Base-by-base conservation (phyloP, 345 rosid genomes). In the Ricinus communis region DNA sequence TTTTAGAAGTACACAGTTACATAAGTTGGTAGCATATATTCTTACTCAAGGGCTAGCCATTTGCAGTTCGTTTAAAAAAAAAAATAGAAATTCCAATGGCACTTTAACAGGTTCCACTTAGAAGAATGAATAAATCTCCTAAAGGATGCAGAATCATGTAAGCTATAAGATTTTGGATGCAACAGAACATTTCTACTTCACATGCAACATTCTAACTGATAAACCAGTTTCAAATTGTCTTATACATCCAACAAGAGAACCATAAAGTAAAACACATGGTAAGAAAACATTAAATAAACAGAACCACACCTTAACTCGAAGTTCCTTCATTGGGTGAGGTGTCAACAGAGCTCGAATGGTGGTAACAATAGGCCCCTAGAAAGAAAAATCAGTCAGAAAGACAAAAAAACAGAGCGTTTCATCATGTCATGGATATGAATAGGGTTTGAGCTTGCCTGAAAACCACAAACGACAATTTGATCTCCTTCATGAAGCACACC, bases 241-340 rank as follows among this genome's bases (percentile, higher is more conserved):
- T 25, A 41, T 40, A 15, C 18, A 62, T 47, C 40, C 56, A 13
- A 41, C 18, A 45, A 57, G 38, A 38, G 57, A 15, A 19, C 19
- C 9, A 4, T 3, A 13, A 25, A 49, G 33, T 10, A 18, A 51
- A 3, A 19, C 2, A 13, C 22, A 28, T 3, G 15, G 3, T 8
- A 46, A 28, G 28, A 9, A 13, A 4, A 14, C 19, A 27, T 22
- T 3, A 13, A 16, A 10, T 19, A 11, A 18, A 21, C 6, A 65
- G 40, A 70, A 28, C 16, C 74, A 64, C 73, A 92, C 99, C 96
- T 95, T 92, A 67, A 95, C 93, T 43, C 97, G 86, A 51, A 90
- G 84, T 87, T 94, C 99, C 83, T 90, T 94, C 99, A 94, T 94
- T 45, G 99, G 97, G 81, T 92, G 99, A 8, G 99, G 97, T 53